phyloP scores from a whole-genome alignment of 1,284 basidiomycete species.

The Stereum hirsutum region DNA sequence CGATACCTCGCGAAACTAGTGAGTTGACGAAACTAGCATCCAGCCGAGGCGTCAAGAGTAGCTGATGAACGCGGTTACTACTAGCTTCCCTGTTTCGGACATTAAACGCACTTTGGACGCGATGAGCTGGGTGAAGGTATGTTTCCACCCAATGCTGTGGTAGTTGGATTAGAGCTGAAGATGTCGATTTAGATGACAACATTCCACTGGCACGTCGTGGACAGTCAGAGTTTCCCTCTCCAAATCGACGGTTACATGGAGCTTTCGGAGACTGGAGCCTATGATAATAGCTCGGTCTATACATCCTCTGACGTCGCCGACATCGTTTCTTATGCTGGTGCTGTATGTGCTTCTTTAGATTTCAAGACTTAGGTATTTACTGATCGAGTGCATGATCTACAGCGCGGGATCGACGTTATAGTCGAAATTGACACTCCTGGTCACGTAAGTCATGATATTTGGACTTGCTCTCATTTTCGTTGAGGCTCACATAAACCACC shows the following conservation, averaged over 20 bases:
- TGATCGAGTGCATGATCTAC: constrained; percentile 2
- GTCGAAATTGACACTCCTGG: constrained; percentile 55
- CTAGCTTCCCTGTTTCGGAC: constrained; percentile 56
- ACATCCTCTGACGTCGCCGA: constrained; percentile 47
- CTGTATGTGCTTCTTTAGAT: constrained; percentile 32
- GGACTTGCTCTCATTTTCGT: too few species aligned
- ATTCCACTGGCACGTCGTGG: constrained; percentile 79
- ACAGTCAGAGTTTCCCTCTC: constrained; percentile 72
- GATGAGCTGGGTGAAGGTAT: constrained; percentile 82
- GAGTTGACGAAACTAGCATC: constrained; percentile 9
- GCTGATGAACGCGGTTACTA: not conserved
- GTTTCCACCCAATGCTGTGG: constrained; percentile 12
- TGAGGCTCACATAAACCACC: too few species aligned
- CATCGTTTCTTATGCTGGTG: constrained; percentile 65
- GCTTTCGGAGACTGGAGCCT: constrained; percentile 62
- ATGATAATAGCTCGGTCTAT: constrained; percentile 51
- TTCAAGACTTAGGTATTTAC: constrained; percentile 1
- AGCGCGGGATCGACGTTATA: constrained; percentile 7
- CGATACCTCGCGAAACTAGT: constrained; percentile 69
- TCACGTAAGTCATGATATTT: too few species aligned
- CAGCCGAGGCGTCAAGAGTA: constrained; percentile 1
- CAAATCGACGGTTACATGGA: constrained; percentile 53
- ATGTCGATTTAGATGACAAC: constrained; percentile 41
- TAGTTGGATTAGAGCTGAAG: constrained; percentile 3
- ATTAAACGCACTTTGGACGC: constrained; percentile 72